Evolutionary conservation across 345 rosid genomes (phyloP), one percentile per base, ranked within the genome.

Genomic region (Combretum micranthum): DNA sequence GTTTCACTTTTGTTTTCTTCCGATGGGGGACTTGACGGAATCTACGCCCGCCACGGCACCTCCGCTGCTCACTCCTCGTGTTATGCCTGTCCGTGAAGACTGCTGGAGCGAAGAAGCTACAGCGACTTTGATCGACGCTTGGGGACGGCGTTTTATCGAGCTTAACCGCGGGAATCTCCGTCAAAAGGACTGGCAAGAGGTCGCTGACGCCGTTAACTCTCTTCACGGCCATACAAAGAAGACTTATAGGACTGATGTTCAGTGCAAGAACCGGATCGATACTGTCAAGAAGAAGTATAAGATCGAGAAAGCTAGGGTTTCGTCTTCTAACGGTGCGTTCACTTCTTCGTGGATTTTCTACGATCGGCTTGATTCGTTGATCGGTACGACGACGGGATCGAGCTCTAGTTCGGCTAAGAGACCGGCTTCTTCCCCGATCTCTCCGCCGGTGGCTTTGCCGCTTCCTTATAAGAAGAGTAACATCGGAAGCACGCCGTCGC

Each of bases 101-200:
- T 94, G 95, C 79, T 94, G 99, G 99, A 87, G 92, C 71, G 97
- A 90, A 69, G 99, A 87, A 56, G 99, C 99, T 21, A 94, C 96
- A 15, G 79, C 84, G 44, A 94, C 99, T 47, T 95, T 94, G 26
- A 82, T 94, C 61, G 90, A 87, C 53, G 84, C 92, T 17, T 94
- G 99, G 99, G 99, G 99, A 15, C 61, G 79, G 42, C 92, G 97
- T 21, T 94, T 82, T 69, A 23, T 94, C 47, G 92, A 90, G 53
- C 96, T 94, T 42, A 85, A 68, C 78, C 84, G 99, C 1, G 99
- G 99, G 2, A 82, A 84, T 56, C 97, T 94, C 52, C 99, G 99
- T 15, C 99, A 90, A 73, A 94, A 90, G 60, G 96, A 94, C 69
- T 94, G 99, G 99, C 96, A 85, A 47, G 97, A 93, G 60, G 99